Evolutionary conservation across 345 rosid genomes (phyloP), one percentile per base, ranked within the genome.

Genomic region (Draba incana): DNA sequence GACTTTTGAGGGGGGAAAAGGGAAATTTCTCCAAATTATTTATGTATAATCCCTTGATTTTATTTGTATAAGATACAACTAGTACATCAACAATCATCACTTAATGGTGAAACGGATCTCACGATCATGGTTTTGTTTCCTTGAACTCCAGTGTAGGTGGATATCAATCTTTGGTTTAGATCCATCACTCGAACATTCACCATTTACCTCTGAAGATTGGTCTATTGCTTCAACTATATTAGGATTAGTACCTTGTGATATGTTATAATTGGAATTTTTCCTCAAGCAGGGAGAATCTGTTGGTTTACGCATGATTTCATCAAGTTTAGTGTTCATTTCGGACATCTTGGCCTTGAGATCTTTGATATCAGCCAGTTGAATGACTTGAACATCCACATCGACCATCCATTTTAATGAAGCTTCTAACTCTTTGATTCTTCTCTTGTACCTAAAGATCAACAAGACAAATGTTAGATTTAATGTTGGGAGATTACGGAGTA

Each of bases 341-440:
- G 77, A 48, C 77, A 73, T 50, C 42, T 72, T 66, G 35, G 42
- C 38, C 33, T 30, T 24, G 30, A 65, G 9, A 57, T 49, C 33
- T 58, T 73, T 66, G 54, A 42, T 58, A 58, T 66, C 48, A 42
- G 11, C 12, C 62, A 61, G 66, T 23, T 66, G 61, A 37, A 51
- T 42, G n/a, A 73, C 42, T 51, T 73, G 66, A 66, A 73, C 54
- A 50, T 72, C 55, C 20, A 73, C 67, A 24, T 31, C 55, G 24
- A 73, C 46, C 71, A 73, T 65, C 77, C 71, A 73, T 73, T 66
- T 73, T 50, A 73, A 14, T 39, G 77, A 57, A 49, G 47, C 33
- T 58, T 73, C 77, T 31, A 65, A n/a, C 60, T 73, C 71, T 58
- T 31, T 42, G 35, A 73, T 51, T 50, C 24, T 73, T 48, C 61